These are phyloP conservation scores for Dictyostelium brefeldianum DNA, from an alignment of 78 protist species.

Conservation along the genomic window DNA sequence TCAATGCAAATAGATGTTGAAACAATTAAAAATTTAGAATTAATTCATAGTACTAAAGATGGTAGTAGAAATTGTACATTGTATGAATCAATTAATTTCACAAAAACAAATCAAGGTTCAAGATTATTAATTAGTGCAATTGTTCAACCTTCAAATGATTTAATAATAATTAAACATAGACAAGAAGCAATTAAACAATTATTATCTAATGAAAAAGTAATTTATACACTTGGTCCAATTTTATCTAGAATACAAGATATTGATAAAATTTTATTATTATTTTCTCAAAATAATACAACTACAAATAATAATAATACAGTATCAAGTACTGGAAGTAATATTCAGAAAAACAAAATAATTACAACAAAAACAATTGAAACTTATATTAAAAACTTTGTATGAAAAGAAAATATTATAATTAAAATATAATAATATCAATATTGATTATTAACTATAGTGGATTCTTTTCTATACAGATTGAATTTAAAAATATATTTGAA, in stretches of 20 bases:
- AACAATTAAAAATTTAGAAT: constrained; percentile 61
- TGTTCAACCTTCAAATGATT: constrained; percentile 65
- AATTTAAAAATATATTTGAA: constrained; percentile 45
- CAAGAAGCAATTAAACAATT: constrained; percentile 56
- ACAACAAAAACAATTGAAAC: constrained; percentile 21
- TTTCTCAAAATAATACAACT: background rate
- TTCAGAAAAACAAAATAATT: background rate
- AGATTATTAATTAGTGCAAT: constrained; percentile 48
- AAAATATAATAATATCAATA: background rate
- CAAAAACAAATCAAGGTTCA: constrained; percentile 57
- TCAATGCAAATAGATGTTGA: constrained; percentile 73
- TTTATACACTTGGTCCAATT: constrained; percentile 21
- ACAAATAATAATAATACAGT: too few species aligned
- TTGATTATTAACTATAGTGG: background rate
- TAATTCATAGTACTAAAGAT: constrained; percentile 33
- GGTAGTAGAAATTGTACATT: constrained; percentile 64
- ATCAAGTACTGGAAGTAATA: too few species aligned
- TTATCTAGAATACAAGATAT: constrained; percentile 41
- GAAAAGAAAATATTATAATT: background rate
- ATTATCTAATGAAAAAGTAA: constrained; percentile 26
- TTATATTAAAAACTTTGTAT: constrained; percentile 14
- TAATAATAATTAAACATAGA: constrained; percentile 30
- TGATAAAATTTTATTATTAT: constrained; percentile 27
- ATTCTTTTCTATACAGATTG: constrained; percentile 20
- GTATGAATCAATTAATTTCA: constrained; percentile 32